These are phyloP conservation scores for Stachybotrys chlorohalonatus DNA, from an alignment of 2,329 filamentous ascomycete species.

Conservation along the genomic window DNA sequence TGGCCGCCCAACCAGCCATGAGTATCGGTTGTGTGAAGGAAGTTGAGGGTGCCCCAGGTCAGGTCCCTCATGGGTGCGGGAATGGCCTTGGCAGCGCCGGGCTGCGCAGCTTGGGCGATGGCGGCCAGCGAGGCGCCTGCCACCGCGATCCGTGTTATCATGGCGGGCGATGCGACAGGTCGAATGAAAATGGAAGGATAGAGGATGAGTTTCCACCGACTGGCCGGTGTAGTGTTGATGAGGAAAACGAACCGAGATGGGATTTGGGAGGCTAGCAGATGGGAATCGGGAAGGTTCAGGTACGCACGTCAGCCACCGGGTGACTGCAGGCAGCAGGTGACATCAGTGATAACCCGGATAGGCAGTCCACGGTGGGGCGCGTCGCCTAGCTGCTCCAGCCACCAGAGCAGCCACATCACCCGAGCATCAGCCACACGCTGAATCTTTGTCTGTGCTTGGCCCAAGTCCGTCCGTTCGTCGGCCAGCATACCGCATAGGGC, in stretches of 20 bases:
- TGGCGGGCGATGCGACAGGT: neutral
- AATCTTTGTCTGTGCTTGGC: too few species aligned
- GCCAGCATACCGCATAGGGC: too few species aligned
- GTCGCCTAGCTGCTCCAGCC: neutral
- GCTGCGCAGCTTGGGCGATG: slow-evolving; percentile 52
- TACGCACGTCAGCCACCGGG: neutral
- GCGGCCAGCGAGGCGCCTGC: slow-evolving; percentile 22
- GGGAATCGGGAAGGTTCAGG: neutral
- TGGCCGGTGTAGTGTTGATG: neutral
- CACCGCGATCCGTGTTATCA: slow-evolving; percentile 16
- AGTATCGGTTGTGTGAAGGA: slow-evolving; percentile 92
- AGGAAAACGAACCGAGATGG: neutral
- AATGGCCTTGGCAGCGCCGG: slow-evolving; percentile 68
- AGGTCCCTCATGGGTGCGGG: slow-evolving; percentile 75
- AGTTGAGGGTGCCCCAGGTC: slow-evolving; percentile 90
- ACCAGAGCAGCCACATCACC: neutral
- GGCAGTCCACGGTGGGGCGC: neutral
- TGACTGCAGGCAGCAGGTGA: neutral
- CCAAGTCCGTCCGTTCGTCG: too few species aligned
- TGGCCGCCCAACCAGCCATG: slow-evolving; percentile 96
- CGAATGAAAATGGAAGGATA: slow-evolving; percentile 1
- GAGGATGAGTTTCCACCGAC: too few species aligned
- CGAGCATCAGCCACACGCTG: neutral
- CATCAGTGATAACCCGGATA: neutral
- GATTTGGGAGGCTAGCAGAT: neutral